Evolutionary conservation across 108 stramenopile species (phyloP).

Genomic region (Pseudonitzschia pungens): DNA sequence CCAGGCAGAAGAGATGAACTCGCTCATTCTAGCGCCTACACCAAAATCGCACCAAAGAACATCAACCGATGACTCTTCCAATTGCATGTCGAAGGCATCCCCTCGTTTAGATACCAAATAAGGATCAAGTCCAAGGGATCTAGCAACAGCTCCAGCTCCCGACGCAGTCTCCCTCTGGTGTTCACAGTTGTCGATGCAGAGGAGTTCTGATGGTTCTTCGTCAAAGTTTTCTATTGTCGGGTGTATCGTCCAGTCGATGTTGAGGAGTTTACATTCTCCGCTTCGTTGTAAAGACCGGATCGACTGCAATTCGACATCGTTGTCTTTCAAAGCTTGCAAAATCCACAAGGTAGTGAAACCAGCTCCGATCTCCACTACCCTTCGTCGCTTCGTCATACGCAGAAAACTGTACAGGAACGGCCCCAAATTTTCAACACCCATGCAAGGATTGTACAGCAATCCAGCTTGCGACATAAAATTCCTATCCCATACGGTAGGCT

Average conservation of each 20-base stretch:
- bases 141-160: slow-evolving; percentile 59
- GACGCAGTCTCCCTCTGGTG: slow-evolving; percentile 84
- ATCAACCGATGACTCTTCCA: slow-evolving; percentile 57
- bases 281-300: slow-evolving; percentile 46
- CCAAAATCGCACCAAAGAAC: slow-evolving; percentile 90
- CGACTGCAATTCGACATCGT: slow-evolving; percentile 73
- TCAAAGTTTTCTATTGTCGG: slow-evolving; percentile 29
- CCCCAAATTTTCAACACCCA: slow-evolving; percentile 85
- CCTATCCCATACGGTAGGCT: slow-evolving; percentile 39
- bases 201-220: slow-evolving; percentile 35
- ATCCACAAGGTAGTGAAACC: slow-evolving; percentile 84
- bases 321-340: slow-evolving; percentile 76
- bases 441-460: slow-evolving; percentile 75
- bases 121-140: slow-evolving; percentile 59
- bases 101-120: slow-evolving; percentile 62
- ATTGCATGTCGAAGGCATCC: slow-evolving; percentile 72
- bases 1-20: slow-evolving; percentile 62
- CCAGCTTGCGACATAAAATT: slow-evolving; percentile 57
- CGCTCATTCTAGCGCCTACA: slow-evolving; percentile 69
- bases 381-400: slow-evolving; percentile 66
- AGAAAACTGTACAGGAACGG: slow-evolving; percentile 69
- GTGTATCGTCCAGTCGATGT: slow-evolving; percentile 66
- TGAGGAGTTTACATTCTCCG: slow-evolving; percentile 56
- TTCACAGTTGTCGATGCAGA: slow-evolving; percentile 81
- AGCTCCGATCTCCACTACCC: slow-evolving; percentile 81